Conservation (phyloP, 805 yeast species). For the Lipomyces yamanashiensis region DNA sequence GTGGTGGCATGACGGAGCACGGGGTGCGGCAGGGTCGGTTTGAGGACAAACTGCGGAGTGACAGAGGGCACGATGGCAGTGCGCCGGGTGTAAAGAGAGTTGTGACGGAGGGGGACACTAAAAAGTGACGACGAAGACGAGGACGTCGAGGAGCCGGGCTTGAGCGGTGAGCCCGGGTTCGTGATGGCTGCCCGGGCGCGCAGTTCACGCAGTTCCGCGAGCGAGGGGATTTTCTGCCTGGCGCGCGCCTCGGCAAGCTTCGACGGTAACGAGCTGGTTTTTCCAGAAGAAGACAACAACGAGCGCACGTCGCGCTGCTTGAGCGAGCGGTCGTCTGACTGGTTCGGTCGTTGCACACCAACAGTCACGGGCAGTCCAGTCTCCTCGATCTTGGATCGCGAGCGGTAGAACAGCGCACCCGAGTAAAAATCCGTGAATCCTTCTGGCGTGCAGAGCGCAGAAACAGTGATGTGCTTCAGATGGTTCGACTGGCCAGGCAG, state of each 20-base stretch:
- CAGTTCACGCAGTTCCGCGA: neutral
- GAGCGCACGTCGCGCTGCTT: neutral
- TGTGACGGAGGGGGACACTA: neutral
- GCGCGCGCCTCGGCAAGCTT: neutral
- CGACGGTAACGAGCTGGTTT: too few relatives aligned
- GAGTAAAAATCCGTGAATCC: conserved; percentile 27
- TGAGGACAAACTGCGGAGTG: conserved; percentile 1
- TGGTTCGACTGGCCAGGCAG: neutral
- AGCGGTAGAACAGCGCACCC: conserved; percentile 13
- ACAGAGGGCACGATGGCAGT: neutral
- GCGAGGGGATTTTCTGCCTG: neutral
- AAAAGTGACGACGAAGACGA: neutral
- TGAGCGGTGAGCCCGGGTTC: neutral
- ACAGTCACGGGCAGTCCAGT: conserved; percentile 16
- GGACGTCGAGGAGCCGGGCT: neutral
- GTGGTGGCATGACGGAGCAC: neutral
- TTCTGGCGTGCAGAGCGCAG: conserved; percentile 26
- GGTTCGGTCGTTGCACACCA: neutral
- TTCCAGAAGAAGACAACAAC: neutral
- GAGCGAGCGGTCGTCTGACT: neutral
- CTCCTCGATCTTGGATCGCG: conserved; percentile 21
- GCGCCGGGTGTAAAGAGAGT: neutral
- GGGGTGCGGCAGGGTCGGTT: conserved; percentile 9
- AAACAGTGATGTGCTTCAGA: conserved; percentile 16
- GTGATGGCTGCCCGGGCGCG: neutral